A percentile compares a stretch with the other conserved stretches of the same genome.
These are phyloP conservation scores for Albugo candida DNA, from an alignment of 352 stramenopile genomes.

Conservation along the genomic window DNA sequence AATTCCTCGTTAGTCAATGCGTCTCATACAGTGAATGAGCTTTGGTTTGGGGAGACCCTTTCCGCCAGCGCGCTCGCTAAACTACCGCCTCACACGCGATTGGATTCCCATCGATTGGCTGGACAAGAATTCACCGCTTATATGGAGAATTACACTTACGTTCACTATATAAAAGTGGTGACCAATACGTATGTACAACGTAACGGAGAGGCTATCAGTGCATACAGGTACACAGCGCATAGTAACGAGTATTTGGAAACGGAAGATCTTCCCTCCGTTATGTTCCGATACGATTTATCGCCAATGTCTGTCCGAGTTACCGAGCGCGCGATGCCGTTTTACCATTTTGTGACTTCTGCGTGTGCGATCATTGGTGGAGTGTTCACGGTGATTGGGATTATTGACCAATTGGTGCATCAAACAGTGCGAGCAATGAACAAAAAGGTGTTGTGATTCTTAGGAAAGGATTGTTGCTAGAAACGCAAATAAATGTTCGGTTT, in stretches of 20 bases:
- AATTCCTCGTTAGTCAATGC: slow-evolving; percentile 81
- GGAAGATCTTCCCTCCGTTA: slow-evolving; percentile 72
- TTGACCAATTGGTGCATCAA: slow-evolving; percentile 81
- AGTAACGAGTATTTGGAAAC: slow-evolving; percentile 79
- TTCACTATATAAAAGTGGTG: slow-evolving; percentile 99
- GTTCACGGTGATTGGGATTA: slow-evolving; percentile 89
- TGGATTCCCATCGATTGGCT: slow-evolving; percentile 86
- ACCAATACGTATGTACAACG: slow-evolving; percentile 80
- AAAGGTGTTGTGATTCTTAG: slow-evolving; percentile 41
- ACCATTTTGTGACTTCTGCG: slow-evolving; percentile 89
- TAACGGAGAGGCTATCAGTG: slow-evolving; percentile 25
- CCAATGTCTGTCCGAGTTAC: slow-evolving; percentile 90
- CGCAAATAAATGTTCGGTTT: no score
- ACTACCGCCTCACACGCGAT: slow-evolving; percentile 76
- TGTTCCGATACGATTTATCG: slow-evolving; percentile 81
- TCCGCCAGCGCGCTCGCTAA: slow-evolving; percentile 24
- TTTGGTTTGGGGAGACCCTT: slow-evolving; percentile 87
- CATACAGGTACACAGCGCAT: slow-evolving; percentile 84
- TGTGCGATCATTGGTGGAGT: slow-evolving; percentile 91
- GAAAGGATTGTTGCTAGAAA: no score
- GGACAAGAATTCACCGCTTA: slow-evolving; percentile 78
- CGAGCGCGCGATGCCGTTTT: slow-evolving; percentile 82
- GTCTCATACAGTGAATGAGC: slow-evolving; percentile 89
- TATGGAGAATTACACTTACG: slow-evolving; percentile 91
- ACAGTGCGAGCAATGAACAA: slow-evolving; percentile 74